Conservation (phyloP, 371 early-diverging fungal genomes). For the Mortierella sp. region DNA sequence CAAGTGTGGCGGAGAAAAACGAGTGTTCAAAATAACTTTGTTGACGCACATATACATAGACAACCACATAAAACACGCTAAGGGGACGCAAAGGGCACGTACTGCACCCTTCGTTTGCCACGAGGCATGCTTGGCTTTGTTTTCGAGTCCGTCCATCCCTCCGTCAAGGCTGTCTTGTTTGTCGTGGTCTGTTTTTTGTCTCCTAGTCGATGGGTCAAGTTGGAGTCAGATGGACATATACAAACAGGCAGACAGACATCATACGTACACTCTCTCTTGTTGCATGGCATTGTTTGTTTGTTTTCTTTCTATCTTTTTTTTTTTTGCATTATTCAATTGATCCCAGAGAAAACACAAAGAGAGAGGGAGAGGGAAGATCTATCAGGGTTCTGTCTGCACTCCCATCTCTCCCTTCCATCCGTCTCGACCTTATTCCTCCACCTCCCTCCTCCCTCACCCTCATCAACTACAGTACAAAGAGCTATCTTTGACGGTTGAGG, state of each 20-base stretch:
- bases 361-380: neutral
- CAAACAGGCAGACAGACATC: neutral
- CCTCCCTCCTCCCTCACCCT: neutral
- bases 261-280: neutral
- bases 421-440: neutral
- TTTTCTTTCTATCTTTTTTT: neutral
- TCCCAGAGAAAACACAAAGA: neutral
- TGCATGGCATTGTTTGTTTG: neutral
- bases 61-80: too few species aligned
- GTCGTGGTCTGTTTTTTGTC: neutral
- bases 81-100: neutral
- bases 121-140: constrained; percentile 5
- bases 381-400: neutral
- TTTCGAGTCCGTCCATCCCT: neutral
- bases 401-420: neutral
- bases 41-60: neutral
- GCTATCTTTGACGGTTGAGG: neutral
- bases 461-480: neutral
- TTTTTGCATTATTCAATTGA: neutral
- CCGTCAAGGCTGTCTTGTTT: neutral
- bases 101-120: neutral
- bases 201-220: neutral
- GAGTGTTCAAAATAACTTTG: neutral
- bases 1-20: constrained; percentile 8
- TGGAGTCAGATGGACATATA: constrained; percentile 6